Evolutionary conservation across 345 rosid species (phyloP).

Genomic region (Sonneratia caseolaris): DNA sequence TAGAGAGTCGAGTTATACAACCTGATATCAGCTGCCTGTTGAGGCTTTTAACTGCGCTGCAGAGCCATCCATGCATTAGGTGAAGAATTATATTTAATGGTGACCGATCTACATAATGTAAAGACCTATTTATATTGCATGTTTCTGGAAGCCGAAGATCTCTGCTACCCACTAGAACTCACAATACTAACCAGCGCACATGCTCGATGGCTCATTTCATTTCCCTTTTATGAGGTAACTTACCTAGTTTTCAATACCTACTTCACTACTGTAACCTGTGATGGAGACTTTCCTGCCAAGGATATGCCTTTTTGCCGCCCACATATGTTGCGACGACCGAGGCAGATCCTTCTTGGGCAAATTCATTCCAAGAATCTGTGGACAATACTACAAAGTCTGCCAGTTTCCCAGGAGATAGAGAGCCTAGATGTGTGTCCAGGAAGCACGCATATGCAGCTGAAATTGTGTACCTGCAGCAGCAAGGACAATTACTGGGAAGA

Average conservation of each 20-base stretch:
- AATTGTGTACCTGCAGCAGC: constrained; percentile 53
- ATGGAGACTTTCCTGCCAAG: constrained; percentile 10
- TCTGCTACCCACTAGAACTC: neutral
- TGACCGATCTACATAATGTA: neutral
- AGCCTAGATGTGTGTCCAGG: constrained; percentile 67
- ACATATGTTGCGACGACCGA: constrained; percentile 57
- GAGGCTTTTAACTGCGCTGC: too few species aligned
- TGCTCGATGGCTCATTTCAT: neutral
- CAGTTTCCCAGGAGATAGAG: constrained; percentile 57
- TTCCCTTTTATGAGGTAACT: neutral
- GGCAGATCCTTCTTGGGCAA: constrained; percentile 40
- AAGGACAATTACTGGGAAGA: neutral
- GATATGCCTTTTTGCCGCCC: constrained; percentile 49
- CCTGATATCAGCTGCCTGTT: too few species aligned
- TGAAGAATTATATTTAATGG: neutral
- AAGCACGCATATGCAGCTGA: constrained; percentile 82
- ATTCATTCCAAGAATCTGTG: constrained; percentile 45
- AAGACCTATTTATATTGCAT: neutral
- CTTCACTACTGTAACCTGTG: neutral
- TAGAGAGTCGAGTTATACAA: too few species aligned
- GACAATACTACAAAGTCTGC: constrained; percentile 77
- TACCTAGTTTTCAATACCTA: neutral
- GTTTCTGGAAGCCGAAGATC: neutral
- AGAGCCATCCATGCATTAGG: neutral
- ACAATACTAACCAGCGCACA: neutral